These are phyloP conservation scores for Scheffersomyces coipomensis DNA, from an alignment of 805 yeast species.

Conservation along the genomic window DNA sequence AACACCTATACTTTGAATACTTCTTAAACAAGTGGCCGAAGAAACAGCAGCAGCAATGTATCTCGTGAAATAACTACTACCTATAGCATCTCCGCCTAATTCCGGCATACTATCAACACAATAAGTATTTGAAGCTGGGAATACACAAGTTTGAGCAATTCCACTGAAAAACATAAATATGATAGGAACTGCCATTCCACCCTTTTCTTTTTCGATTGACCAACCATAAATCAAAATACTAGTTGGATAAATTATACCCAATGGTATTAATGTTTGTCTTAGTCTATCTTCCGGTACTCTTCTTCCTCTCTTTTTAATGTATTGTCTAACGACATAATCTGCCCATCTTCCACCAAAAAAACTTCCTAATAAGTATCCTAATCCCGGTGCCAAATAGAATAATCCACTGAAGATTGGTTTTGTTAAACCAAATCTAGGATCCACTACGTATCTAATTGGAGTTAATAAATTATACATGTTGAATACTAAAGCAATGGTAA, in stretches of 20 bases:
- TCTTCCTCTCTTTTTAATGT: constrained; percentile 39
- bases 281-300: constrained; percentile 56
- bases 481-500: constrained; percentile 41
- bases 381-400: constrained; percentile 57
- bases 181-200: constrained; percentile 57
- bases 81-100: constrained; percentile 54
- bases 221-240: constrained; percentile 53
- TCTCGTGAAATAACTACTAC: constrained; percentile 50
- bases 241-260: constrained; percentile 46
- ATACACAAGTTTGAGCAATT: constrained; percentile 48
- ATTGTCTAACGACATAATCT: constrained; percentile 45
- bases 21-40: constrained; percentile 47
- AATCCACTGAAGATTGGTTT: constrained; percentile 51
- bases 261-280: constrained; percentile 35
- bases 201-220: constrained; percentile 46
- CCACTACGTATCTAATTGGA: constrained; percentile 55
- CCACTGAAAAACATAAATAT: constrained; percentile 49
- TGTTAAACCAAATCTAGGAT: constrained; percentile 51
- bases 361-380: constrained; percentile 52
- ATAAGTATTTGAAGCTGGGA: constrained; percentile 55
- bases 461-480: constrained; percentile 53
- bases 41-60: constrained; percentile 52
- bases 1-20: constrained; percentile 48
- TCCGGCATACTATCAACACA: constrained; percentile 59
- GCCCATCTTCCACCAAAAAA: constrained; percentile 54